Conservation (phyloP, 1,284 basidiomycete species). For the Melanopsichium pennsylvanicum region DNA sequence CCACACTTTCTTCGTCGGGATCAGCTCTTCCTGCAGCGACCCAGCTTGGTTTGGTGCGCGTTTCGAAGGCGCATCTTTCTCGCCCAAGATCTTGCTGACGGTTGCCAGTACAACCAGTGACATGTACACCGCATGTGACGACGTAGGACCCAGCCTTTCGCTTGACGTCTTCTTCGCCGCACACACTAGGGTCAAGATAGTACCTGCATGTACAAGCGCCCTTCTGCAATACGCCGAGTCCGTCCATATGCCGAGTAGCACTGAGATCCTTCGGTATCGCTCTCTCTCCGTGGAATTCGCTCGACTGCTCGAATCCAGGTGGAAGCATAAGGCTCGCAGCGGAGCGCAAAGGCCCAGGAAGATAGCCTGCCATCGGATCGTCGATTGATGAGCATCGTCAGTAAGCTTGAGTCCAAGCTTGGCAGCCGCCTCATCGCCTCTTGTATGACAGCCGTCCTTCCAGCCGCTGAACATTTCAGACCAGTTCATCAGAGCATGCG, state of each 20-base stretch:
- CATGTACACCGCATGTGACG: conserved; percentile 28
- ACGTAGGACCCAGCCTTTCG: conserved; percentile 15
- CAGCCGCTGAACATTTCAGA: conserved; percentile 38
- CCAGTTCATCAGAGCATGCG: conserved; percentile 44
- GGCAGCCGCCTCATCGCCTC: not conserved
- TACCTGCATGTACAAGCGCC: conserved; percentile 32
- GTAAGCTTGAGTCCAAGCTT: conserved; percentile 15
- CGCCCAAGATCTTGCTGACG: conserved; percentile 7
- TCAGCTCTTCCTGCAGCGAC: conserved; percentile 10
- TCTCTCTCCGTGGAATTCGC: not conserved
- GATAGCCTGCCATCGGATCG: conserved; percentile 37
- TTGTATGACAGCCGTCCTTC: conserved; percentile 6
- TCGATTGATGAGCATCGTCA: conserved; percentile 25
- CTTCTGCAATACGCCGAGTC: conserved; percentile 22
- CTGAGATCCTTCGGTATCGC: conserved; percentile 7
- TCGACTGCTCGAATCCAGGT: conserved; percentile 7
- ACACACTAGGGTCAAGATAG: conserved; percentile 27
- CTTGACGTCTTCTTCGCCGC: not conserved
- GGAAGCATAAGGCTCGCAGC: conserved; percentile 30
- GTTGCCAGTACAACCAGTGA: conserved; percentile 15
- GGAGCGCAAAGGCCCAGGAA: conserved; percentile 30
- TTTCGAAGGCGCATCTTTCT: not conserved
- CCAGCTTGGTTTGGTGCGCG: not conserved
- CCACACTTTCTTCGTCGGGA: conserved; percentile 12
- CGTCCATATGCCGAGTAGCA: conserved; percentile 23